Evolutionary conservation across 1,139 yeast species (phyloP), one percentile per base, ranked within the genome.

Genomic region (Saccharomyces hybrid): DNA sequence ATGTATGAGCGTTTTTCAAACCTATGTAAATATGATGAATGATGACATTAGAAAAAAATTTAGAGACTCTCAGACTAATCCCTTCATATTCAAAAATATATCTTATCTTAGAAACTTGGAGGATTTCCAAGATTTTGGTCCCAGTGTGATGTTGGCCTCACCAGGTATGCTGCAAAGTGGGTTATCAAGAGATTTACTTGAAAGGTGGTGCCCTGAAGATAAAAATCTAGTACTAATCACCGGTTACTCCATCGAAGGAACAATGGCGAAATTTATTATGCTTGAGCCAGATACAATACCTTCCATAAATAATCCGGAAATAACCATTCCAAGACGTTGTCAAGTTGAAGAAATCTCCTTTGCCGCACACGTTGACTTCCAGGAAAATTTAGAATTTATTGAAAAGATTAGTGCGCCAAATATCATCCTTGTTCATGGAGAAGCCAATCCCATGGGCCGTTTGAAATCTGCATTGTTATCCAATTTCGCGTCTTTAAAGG

Each of bases 81-180:
- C 99, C 0, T 93, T 93, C 70, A 87, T 86, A 60, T 93, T 93
- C 72, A 88, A 88, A 68, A 88, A 82, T 66, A 84, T 95, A 60
- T 85, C 86, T 61, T 87, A 89, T 59, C 79, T 93, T 51, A 83
- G 88, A 58, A 85, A 84, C 58, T 73, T 91, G 55, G 96, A 91
- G 55, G 80, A 82, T 59, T 87, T 93, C 67, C 96, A 90, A 63
- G 99, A 93, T 70, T 80, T 89, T 62, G 96, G 96, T 0, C 97
- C 99, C 1, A 88, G 96, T 62, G 99, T 93, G 34, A 93, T 95
- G 71, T 82, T 93, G 46, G 99, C 99, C 0, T 83, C 96, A 48
- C 99, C 99, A 0, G 99, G 99, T 69, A 93, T 93, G 99, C 76
- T 93, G 51, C 99, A 93, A 68, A 91, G 88, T 64, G 99, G 99